Conservation (phyloP, 495 filamentous ascomycete genomes). For the Choiromyces venosus region DNA sequence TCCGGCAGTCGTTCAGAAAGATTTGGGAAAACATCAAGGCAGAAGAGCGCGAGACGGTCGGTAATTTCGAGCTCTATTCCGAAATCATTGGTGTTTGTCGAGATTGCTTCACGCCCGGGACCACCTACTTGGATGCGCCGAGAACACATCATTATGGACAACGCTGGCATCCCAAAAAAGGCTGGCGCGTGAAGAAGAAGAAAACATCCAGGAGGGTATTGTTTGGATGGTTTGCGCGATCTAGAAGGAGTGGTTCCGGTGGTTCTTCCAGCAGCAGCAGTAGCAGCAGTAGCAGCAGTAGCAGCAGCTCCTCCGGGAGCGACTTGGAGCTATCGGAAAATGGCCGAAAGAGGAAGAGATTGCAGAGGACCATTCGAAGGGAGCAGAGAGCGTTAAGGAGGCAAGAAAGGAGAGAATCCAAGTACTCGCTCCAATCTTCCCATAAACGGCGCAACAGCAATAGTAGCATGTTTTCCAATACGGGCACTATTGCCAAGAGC, state of each 20-base stretch:
- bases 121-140: conserved; percentile 57
- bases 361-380: conserved; percentile 16
- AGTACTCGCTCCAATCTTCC: not conserved
- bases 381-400: conserved; percentile 21
- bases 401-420: conserved; percentile 17
- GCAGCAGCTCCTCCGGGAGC: conserved; percentile 14
- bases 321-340: conserved; percentile 28
- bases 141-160: conserved; percentile 57
- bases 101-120: conserved; percentile 62
- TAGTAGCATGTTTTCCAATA: conserved; percentile 1
- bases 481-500: not conserved
- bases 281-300: conserved; percentile 19
- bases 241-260: not conserved
- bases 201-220: conserved; percentile 20
- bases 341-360: conserved; percentile 9
- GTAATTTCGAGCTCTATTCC: conserved; percentile 67
- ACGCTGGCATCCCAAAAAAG: conserved; percentile 22
- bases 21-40: conserved; percentile 30
- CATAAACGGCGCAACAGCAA: not conserved
- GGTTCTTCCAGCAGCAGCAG: conserved; percentile 7
- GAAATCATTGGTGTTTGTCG: conserved; percentile 65
- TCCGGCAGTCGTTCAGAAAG: conserved; percentile 33
- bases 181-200: conserved; percentile 23
- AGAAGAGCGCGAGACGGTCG: conserved; percentile 60
- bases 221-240: conserved; percentile 22